Conservation (phyloP, 192 early-diverging fungal genomes). For the Dispira simplex region DNA sequence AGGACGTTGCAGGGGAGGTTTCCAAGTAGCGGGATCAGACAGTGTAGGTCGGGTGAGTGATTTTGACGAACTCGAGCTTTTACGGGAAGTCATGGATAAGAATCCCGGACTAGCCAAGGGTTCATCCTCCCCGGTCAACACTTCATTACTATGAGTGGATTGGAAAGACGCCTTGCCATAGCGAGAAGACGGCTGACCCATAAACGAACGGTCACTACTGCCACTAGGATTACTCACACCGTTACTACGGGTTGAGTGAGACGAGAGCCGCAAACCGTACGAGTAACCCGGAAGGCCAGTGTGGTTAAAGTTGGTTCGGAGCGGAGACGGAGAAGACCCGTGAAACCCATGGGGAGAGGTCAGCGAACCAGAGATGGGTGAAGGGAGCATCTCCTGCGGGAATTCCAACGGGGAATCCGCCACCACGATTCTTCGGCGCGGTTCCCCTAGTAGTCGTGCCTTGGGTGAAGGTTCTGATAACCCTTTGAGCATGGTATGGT, state of each 20-base stretch:
- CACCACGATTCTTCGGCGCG: conserved; percentile 3
- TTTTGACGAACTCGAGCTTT: background rate
- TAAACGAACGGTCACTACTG: background rate
- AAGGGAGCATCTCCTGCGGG: background rate
- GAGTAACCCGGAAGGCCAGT: background rate
- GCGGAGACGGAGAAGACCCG: background rate
- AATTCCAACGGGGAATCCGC: background rate
- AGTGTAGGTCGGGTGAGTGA: background rate
- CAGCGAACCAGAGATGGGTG: background rate
- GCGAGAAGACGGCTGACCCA: background rate
- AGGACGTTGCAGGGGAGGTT: background rate
- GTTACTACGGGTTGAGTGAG: background rate
- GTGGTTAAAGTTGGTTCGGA: background rate
- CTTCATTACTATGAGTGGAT: background rate
- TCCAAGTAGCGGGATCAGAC: background rate
- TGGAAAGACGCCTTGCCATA: conserved; percentile 1
- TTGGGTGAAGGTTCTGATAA: background rate
- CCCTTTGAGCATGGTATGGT: background rate
- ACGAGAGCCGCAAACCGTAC: background rate
- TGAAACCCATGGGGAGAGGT: background rate
- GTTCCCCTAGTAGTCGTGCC: background rate
- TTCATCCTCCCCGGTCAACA: background rate
- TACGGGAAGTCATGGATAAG: background rate
- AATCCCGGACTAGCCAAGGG: background rate
- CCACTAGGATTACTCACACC: background rate